Conservation (phyloP, 2,329 filamentous ascomycete genomes). For the Aspergillus novofumigatus region DNA sequence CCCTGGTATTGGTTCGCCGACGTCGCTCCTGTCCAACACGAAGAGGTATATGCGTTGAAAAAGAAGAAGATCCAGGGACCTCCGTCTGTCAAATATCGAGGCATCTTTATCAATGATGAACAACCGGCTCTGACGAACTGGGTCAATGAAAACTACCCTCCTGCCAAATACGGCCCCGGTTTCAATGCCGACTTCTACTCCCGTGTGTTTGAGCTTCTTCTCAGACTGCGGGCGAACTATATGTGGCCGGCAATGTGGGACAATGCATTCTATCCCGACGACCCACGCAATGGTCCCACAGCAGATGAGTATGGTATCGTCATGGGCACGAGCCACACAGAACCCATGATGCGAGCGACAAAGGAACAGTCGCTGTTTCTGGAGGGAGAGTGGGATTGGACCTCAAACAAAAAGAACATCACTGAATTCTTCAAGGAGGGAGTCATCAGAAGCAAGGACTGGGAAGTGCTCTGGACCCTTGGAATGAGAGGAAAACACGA, state of each 20-base stretch:
- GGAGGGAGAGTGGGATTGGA: slow-evolving; percentile 64
- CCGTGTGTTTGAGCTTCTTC: slow-evolving; percentile 65
- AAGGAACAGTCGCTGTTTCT: slow-evolving; percentile 31
- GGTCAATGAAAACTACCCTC: slow-evolving; percentile 54
- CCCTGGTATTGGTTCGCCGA: slow-evolving; percentile 69
- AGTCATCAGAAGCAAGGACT: slow-evolving; percentile 60
- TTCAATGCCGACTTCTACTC: slow-evolving; percentile 62
- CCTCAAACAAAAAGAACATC: slow-evolving; percentile 65
- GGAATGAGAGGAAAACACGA: slow-evolving; percentile 69
- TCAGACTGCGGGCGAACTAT: slow-evolving; percentile 68
- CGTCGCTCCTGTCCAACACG: slow-evolving; percentile 50
- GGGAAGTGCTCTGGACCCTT: slow-evolving; percentile 63
- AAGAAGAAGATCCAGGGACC: slow-evolving; percentile 54
- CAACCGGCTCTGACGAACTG: slow-evolving; percentile 64
- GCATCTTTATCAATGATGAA: slow-evolving; percentile 69
- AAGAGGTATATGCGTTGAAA: slow-evolving; percentile 53
- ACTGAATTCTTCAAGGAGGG: slow-evolving; percentile 66
- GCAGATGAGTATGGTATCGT: slow-evolving; percentile 72
- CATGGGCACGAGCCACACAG: slow-evolving; percentile 68
- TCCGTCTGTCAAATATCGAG: slow-evolving; percentile 64
- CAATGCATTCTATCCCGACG: slow-evolving; percentile 68
- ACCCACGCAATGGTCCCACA: slow-evolving; percentile 62
- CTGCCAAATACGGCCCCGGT: slow-evolving; percentile 41
- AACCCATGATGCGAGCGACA: slow-evolving; percentile 63
- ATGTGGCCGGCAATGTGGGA: slow-evolving; percentile 71